Evolutionary conservation across 2,329 filamentous ascomycete species (phyloP).

Genomic region (Cryphonectria parasitica): DNA sequence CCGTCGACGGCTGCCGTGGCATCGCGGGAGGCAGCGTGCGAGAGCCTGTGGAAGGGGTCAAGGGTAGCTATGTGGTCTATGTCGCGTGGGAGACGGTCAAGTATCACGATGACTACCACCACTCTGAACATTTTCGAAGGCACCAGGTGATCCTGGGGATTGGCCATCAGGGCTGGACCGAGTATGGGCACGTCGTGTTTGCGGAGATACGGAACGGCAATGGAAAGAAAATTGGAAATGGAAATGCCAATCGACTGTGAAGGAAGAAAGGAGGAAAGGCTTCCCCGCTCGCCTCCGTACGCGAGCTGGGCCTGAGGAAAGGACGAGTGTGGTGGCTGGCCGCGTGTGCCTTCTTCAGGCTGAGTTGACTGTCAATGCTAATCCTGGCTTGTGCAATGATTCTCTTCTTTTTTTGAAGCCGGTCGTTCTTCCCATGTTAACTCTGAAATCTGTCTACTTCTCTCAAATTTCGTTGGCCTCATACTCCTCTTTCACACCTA

Average conservation of each 20-base stretch:
- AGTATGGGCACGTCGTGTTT: slow-evolving; percentile 38
- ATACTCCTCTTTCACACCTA: too few relatives aligned
- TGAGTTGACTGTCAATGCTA: too few relatives aligned
- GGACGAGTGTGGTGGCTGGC: too few relatives aligned
- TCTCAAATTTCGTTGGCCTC: too few relatives aligned
- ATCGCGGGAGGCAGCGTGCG: slow-evolving; percentile 39
- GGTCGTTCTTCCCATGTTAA: too few relatives aligned
- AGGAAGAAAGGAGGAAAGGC: background rate
- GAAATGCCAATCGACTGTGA: background rate
- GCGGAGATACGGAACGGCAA: background rate
- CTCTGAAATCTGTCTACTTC: too few relatives aligned
- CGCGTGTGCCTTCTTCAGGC: too few relatives aligned
- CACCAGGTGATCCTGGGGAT: slow-evolving; percentile 36
- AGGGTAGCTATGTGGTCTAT: slow-evolving; percentile 38
- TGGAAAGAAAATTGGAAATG: too few relatives aligned
- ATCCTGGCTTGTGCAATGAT: too few relatives aligned
- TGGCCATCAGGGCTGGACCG: slow-evolving; percentile 37
- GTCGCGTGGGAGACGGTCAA: slow-evolving; percentile 42
- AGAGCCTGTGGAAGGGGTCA: slow-evolving; percentile 37
- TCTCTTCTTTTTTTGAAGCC: too few relatives aligned
- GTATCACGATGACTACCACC: slow-evolving; percentile 40
- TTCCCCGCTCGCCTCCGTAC: too few relatives aligned
- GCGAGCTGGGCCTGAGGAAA: too few relatives aligned
- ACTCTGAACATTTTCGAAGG: slow-evolving; percentile 39
- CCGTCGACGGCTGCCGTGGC: slow-evolving; percentile 38